Percentiles rank a stretch among this genome's conserved stretches.
Conservation (phyloP, 164 flowering plant genomes). For the Tetrastigma voinierianum region DNA sequence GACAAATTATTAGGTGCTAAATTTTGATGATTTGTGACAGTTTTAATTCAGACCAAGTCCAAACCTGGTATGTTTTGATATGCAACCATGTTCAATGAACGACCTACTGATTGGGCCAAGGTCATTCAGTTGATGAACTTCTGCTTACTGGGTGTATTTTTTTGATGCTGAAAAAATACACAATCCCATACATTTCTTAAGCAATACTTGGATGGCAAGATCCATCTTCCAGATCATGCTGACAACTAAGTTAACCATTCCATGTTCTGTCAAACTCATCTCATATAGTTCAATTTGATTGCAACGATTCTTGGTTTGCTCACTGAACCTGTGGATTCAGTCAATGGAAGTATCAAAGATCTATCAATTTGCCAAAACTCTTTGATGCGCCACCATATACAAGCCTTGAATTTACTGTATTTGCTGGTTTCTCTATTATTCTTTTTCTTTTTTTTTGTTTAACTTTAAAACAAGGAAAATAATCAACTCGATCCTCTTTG, state of each 20-base stretch:
- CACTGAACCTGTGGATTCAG: not conserved
- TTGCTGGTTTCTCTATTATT: no score
- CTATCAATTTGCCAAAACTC: not conserved
- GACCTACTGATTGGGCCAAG: not conserved
- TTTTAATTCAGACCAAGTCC: no score
- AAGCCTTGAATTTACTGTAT: no score
- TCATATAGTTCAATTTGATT: not conserved
- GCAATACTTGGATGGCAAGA: not conserved
- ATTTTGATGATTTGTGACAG: no score
- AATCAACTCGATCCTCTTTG: not conserved
- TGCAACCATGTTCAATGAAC: no score
- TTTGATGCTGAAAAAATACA: not conserved
- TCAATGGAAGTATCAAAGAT: not conserved
- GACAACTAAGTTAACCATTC: no score
- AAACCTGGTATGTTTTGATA: no score
- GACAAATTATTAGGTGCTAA: no score
- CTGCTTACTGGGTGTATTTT: not conserved
- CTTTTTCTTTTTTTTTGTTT: no score
- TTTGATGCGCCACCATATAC: not conserved
- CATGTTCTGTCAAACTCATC: no score
- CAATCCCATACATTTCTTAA: not conserved
- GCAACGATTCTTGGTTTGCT: not conserved
- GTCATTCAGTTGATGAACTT: not conserved
- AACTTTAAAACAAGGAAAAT: no score
- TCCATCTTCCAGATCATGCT: no score